phyloP scores from a whole-genome alignment of 2,329 filamentous ascomycete genomes.

The Colletotrichum simmondsii region DNA sequence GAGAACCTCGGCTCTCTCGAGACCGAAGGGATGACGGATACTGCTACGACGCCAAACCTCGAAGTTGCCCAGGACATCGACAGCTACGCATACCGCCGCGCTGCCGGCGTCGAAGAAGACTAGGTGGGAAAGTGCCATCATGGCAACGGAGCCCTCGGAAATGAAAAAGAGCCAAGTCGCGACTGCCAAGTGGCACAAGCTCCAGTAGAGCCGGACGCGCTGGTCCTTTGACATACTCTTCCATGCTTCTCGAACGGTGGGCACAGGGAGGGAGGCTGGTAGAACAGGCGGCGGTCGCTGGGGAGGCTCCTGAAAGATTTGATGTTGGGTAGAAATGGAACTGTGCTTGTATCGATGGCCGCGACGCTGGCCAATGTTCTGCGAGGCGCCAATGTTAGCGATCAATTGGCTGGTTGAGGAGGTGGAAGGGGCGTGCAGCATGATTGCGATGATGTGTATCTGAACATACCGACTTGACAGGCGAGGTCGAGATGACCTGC shows the following conservation, averaged over 20 bases:
- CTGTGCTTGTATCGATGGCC: constrained; percentile 99
- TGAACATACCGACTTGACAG: constrained; percentile 78
- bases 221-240: constrained; percentile 91
- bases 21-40: constrained; percentile 91
- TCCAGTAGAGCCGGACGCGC: constrained; percentile 86
- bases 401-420: not conserved
- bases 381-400: constrained; percentile 34
- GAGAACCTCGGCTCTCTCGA: constrained; percentile 92
- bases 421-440: constrained; percentile 7
- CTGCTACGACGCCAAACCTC: constrained; percentile 96
- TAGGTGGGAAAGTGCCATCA: constrained; percentile 91
- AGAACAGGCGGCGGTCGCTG: constrained; percentile 87
- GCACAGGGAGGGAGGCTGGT: constrained; percentile 90
- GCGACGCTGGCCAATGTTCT: constrained; percentile 91
- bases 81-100: constrained; percentile 88
- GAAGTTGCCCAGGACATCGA: constrained; percentile 95
- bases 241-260: constrained; percentile 88
- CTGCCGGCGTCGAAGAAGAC: constrained; percentile 96
- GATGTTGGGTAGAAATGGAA: constrained; percentile 86
- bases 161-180: constrained; percentile 88
- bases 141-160: constrained; percentile 85
- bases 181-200: constrained; percentile 85
- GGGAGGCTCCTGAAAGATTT: constrained; percentile 95
- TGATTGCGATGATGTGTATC: not conserved
- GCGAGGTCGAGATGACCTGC: constrained; percentile 77